These are phyloP conservation scores for Mentha longifolia DNA, from an alignment of 257 asterid species.

Conservation along the genomic window DNA sequence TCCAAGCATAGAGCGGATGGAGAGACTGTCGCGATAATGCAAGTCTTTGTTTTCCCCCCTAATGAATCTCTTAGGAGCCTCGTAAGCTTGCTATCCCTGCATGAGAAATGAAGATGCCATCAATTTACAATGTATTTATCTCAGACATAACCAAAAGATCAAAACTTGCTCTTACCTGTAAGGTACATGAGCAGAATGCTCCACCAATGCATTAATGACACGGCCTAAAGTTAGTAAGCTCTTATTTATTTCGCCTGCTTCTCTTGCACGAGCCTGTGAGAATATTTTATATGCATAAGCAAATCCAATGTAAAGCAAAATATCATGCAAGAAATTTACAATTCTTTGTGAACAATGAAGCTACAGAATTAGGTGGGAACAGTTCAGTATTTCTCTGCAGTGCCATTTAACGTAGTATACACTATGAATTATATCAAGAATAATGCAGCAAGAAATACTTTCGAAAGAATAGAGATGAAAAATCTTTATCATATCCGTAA, in stretches of 20 bases:
- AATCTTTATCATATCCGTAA: background rate
- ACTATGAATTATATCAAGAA: background rate
- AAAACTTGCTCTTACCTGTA: slow-evolving; percentile 60
- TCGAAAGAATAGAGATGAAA: background rate
- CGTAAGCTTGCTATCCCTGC: slow-evolving; percentile 89
- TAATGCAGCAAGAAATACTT: background rate
- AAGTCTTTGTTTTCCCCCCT: slow-evolving; percentile 90
- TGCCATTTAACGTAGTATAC: background rate
- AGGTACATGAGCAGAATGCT: slow-evolving; percentile 82
- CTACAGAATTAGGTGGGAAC: background rate
- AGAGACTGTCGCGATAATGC: slow-evolving; percentile 83
- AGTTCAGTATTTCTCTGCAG: background rate
- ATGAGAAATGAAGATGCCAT: slow-evolving; percentile 25
- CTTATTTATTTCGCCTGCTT: slow-evolving; percentile 93
- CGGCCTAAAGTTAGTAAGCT: slow-evolving; percentile 87
- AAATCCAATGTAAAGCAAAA: slow-evolving; percentile 1
- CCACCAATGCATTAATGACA: slow-evolving; percentile 79
- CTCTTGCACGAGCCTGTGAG: slow-evolving; percentile 85
- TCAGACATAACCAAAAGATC: slow-evolving; percentile 14
- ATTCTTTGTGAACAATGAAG: background rate
- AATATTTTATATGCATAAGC: slow-evolving; percentile 11
- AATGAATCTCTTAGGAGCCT: slow-evolving; percentile 83
- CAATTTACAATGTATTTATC: slow-evolving; percentile 23
- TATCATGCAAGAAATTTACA: slow-evolving; percentile 10
- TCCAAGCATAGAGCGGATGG: slow-evolving; percentile 75